A percentile compares a stretch with the other conserved stretches of the same genome.
These are phyloP conservation scores for Inga leiocalycina DNA, from an alignment of 306 rosid species.

Conservation along the genomic window DNA sequence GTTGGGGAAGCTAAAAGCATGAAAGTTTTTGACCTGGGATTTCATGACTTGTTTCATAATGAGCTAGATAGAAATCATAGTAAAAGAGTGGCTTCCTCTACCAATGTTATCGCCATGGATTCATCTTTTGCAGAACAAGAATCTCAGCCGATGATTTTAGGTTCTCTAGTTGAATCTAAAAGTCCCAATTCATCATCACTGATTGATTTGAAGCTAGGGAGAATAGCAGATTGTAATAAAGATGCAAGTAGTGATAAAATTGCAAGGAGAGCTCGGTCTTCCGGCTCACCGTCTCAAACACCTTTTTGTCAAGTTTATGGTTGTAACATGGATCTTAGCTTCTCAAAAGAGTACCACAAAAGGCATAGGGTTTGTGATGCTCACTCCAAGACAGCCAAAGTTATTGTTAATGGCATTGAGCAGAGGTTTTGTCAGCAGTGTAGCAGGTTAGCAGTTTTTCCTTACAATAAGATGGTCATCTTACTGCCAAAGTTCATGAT, in stretches of 20 bases:
- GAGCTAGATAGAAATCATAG: conserved; percentile 49
- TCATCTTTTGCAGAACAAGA: conserved; percentile 60
- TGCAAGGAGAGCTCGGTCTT: conserved; percentile 54
- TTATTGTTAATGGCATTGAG: conserved; percentile 75
- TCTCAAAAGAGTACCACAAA: conserved; percentile 81
- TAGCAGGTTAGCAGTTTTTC: conserved; percentile 62
- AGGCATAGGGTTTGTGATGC: conserved; percentile 83
- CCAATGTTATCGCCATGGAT: conserved; percentile 51
- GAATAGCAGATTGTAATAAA: conserved; percentile 50
- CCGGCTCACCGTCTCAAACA: conserved; percentile 43
- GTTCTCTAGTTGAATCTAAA: conserved; percentile 44
- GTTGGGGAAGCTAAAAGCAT: conserved; percentile 50
- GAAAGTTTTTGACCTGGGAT: conserved; percentile 62
- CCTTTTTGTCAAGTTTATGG: conserved; percentile 81
- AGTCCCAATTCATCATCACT: conserved; percentile 54
- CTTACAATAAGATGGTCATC: conserved; percentile 9
- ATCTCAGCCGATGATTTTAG: conserved; percentile 50
- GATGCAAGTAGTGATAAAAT: conserved; percentile 33
- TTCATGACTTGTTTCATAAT: conserved; percentile 48
- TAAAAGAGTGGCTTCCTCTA: conserved; percentile 51
- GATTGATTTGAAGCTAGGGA: conserved; percentile 73
- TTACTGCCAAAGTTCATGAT: not conserved
- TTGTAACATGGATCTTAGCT: conserved; percentile 73
- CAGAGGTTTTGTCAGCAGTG: conserved; percentile 93
- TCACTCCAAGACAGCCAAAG: conserved; percentile 82